These are phyloP conservation scores for Vigna angularis DNA, from an alignment of 306 rosid genomes.

Conservation along the genomic window DNA sequence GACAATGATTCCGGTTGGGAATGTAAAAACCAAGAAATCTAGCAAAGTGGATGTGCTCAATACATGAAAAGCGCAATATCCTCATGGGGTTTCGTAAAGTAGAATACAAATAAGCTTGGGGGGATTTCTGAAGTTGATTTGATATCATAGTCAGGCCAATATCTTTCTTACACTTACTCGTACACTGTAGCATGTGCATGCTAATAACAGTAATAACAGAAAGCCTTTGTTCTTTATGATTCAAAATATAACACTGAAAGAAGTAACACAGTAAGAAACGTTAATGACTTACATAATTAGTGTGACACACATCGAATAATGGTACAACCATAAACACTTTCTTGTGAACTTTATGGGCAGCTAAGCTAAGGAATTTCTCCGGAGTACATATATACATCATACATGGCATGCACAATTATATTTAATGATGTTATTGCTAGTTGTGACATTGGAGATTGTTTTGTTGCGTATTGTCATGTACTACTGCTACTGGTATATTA, in stretches of 20 bases:
- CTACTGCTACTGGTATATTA: background rate
- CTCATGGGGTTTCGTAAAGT: conserved; percentile 64
- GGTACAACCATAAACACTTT: background rate
- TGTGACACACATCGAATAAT: background rate
- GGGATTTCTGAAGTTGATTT: conserved; percentile 56
- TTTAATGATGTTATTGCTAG: conserved; percentile 41
- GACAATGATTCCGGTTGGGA: conserved; percentile 48
- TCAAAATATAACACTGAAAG: background rate
- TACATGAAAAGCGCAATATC: conserved; percentile 51
- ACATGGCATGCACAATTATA: conserved; percentile 42
- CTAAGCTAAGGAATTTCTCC: conserved; percentile 24
- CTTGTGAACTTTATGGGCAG: background rate
- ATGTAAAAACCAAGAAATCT: conserved; percentile 47
- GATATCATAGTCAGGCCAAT: conserved; percentile 42
- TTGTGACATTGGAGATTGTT: conserved; percentile 23
- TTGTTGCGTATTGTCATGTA: conserved; percentile 11
- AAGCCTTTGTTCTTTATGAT: background rate
- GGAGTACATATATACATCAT: background rate
- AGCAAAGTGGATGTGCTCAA: conserved; percentile 52
- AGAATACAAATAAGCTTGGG: conserved; percentile 33
- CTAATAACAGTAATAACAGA: conserved; percentile 32
- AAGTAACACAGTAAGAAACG: background rate
- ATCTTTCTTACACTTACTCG: conserved; percentile 3
- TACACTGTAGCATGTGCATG: conserved; percentile 21
- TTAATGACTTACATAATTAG: background rate